phyloP scores from a whole-genome alignment of 2,329 filamentous ascomycete species.

The Eutypa lata region DNA sequence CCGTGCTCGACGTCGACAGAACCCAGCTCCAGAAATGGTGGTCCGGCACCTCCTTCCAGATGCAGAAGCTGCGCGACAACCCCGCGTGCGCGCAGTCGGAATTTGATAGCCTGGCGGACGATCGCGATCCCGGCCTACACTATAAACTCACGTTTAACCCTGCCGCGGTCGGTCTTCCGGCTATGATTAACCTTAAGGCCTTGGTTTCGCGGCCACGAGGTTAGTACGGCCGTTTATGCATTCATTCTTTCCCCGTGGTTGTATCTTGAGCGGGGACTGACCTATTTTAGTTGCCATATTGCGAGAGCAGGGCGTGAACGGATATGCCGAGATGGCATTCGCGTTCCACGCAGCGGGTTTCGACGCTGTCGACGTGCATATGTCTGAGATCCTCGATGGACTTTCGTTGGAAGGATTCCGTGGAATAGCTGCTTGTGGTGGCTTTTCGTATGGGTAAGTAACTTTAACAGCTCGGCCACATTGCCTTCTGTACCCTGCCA shows the following conservation, averaged over 20 bases:
- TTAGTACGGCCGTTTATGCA: constrained; percentile 7
- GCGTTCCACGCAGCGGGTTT: constrained; percentile 91
- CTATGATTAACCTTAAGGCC: constrained; percentile 58
- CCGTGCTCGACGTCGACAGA: constrained; percentile 68
- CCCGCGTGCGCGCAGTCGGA: constrained; percentile 82
- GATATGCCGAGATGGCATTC: constrained; percentile 96
- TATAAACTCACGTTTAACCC: constrained; percentile 82
- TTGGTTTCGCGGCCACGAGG: constrained; percentile 20
- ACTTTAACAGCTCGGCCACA: background rate
- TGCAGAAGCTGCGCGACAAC: constrained; percentile 90
- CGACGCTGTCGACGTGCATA: constrained; percentile 89
- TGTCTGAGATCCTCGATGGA: constrained; percentile 85
- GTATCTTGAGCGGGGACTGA: constrained; percentile 32
- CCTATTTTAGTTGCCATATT: constrained; percentile 78
- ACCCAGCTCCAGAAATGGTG: constrained; percentile 80
- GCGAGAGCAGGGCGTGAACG: constrained; percentile 92
- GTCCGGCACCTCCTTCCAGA: constrained; percentile 82
- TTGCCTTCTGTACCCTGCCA: background rate
- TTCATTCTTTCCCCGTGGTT: constrained; percentile 42
- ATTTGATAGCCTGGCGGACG: constrained; percentile 70
- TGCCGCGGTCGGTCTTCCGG: constrained; percentile 70
- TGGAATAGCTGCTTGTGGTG: constrained; percentile 90
- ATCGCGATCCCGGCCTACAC: constrained; percentile 75
- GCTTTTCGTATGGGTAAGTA: constrained; percentile 87
- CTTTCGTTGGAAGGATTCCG: constrained; percentile 79